Evolutionary conservation across 2,329 filamentous ascomycete species (phyloP).

Genomic region (Penicillium griseofulvum): DNA sequence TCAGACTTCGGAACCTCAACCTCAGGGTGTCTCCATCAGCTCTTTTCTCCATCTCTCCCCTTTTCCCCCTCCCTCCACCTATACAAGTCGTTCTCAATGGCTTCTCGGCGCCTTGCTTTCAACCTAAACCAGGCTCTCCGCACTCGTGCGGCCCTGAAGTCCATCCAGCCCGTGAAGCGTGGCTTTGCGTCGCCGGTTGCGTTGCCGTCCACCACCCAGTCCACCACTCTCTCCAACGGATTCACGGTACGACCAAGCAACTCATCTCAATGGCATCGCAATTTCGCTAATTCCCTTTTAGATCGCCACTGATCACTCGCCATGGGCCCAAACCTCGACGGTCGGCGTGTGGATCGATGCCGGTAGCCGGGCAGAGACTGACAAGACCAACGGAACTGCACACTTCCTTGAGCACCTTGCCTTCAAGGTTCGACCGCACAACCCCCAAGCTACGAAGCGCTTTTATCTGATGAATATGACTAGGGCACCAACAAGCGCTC

Average conservation of each 20-base stretch:
- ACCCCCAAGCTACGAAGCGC: background rate
- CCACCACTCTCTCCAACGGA: slow-evolving; percentile 94
- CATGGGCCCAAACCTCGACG: slow-evolving; percentile 96
- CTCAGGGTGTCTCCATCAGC: slow-evolving; percentile 38
- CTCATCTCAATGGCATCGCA: slow-evolving; percentile 20
- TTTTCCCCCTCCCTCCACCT: slow-evolving; percentile 41
- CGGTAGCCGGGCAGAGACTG: slow-evolving; percentile 94
- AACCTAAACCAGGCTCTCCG: slow-evolving; percentile 89
- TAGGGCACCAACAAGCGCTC: slow-evolving; percentile 88
- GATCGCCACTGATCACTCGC: slow-evolving; percentile 97
- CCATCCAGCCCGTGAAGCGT: slow-evolving; percentile 73
- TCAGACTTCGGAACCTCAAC: slow-evolving; percentile 45
- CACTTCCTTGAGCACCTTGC: slow-evolving; percentile 99
- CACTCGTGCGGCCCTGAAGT: slow-evolving; percentile 78
- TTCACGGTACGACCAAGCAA: slow-evolving; percentile 69
- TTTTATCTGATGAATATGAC: slow-evolving; percentile 14
- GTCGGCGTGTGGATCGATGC: slow-evolving; percentile 99
- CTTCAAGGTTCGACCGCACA: slow-evolving; percentile 74
- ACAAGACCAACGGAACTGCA: slow-evolving; percentile 97
- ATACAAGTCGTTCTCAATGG: slow-evolving; percentile 61
- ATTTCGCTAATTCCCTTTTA: slow-evolving; percentile 46
- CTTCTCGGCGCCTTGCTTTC: slow-evolving; percentile 94
- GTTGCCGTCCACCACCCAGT: slow-evolving; percentile 78
- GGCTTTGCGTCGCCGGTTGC: slow-evolving; percentile 83
- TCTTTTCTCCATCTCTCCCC: slow-evolving; percentile 49